Conservation (phyloP, 208 protist genomes). For the Porcisia deanei region DNA sequence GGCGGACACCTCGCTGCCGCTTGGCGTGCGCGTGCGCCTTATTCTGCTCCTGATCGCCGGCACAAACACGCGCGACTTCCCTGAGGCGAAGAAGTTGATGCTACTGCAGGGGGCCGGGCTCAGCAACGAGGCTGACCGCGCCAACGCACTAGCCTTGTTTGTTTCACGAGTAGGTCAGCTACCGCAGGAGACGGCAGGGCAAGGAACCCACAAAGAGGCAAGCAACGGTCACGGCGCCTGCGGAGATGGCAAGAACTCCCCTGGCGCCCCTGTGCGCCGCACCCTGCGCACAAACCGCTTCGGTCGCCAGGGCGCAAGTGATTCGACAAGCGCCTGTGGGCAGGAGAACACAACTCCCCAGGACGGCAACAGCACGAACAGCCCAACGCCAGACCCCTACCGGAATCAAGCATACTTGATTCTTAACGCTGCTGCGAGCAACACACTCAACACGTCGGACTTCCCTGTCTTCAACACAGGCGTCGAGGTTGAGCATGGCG, state of each 20-base stretch:
- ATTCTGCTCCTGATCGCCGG: conserved; percentile 51
- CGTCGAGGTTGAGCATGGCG: conserved; percentile 5
- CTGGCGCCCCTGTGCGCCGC: conserved; percentile 19
- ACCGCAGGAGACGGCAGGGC: conserved; percentile 27
- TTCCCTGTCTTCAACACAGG: conserved; percentile 55
- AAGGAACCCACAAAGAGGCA: conserved; percentile 5
- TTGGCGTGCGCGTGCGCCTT: conserved; percentile 55
- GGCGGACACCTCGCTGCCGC: conserved; percentile 47
- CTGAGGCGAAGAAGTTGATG: conserved; percentile 62
- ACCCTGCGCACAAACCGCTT: conserved; percentile 23
- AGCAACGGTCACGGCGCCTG: conserved; percentile 8
- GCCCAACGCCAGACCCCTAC: conserved; percentile 35
- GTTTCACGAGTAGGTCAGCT: conserved; percentile 38
- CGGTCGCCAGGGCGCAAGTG: conserved; percentile 4
- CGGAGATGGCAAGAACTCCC: background rate
- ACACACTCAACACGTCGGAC: conserved; percentile 56
- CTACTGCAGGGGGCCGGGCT: conserved; percentile 62
- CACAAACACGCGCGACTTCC: conserved; percentile 57
- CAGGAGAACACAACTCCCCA: background rate
- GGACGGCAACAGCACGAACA: conserved; percentile 6
- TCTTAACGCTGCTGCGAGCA: conserved; percentile 47
- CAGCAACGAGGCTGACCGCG: conserved; percentile 35
- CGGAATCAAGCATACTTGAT: conserved; percentile 61
- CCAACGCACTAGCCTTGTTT: conserved; percentile 47
- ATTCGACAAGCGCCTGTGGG: background rate